Evolutionary conservation across 179 eudicot species (phyloP), one percentile per base, ranked within the genome.

Genomic region (Beta macrorhiza): DNA sequence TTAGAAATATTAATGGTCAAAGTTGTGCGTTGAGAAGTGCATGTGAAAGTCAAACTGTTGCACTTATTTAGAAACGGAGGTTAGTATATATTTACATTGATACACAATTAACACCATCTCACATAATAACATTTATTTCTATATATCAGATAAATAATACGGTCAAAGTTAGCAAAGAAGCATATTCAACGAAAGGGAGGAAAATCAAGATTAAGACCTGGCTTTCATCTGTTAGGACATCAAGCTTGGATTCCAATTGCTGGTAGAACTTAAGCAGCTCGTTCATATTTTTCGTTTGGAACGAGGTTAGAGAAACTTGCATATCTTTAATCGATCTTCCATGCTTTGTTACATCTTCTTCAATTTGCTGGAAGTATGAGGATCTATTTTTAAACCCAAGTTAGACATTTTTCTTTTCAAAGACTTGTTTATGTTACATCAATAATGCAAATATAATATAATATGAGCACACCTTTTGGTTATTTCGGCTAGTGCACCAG

Each of bases 401-500:
- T 71, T n/a, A 49, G 15, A 45, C 29, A 71, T 44, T 17, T 70
- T 70, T n/a, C 1, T 37, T 2, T 10, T 5, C 9, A 8, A 6
- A 19, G 16, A 47, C 32, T 17, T 47, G 5, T 44, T 47, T 7
- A 6, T 5, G 19, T 2, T 69, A 9, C 6, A 13, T 14, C 8
- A 69, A 5, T 2, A 13, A 1, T 4, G 14, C 42, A 37, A 37
- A 37, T 67, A 47, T 0, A 55, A 47, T 15, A 45, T 29, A 1
- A 53, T n/a, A 29, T 71, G 57, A 11, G 19, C 57, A 19, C 89
- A 94, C 99, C 97, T 91, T 82, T 89, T 96, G 63, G 98, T 92
- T 91, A 96, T 92, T 90, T 96, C 99, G 65, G 97, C 98, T 64
- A 96, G 74, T 67, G 99, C 98, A 84, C 94, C 98, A 82, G 96